Conservation (phyloP, 2,329 filamentous ascomycete species). For the Aspergillus luchuensis region DNA sequence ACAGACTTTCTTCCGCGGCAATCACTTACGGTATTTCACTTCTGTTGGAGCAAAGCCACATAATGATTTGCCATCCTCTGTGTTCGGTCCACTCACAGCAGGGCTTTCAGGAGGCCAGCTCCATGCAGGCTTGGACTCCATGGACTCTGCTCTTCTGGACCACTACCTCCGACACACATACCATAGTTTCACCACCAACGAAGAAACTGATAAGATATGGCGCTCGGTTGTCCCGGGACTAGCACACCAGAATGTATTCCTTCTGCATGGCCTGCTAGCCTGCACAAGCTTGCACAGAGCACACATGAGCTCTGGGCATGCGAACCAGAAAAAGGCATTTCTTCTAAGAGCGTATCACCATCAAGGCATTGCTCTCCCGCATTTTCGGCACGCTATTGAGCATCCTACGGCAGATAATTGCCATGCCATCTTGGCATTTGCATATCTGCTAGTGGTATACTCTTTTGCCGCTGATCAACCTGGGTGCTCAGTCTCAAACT, state of each 20-base stretch:
- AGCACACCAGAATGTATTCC: not conserved
- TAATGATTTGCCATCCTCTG: not conserved
- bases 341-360: not conserved
- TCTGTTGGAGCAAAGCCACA: not conserved
- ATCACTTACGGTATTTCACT: constrained; percentile 29
- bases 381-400: not conserved
- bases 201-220: not conserved
- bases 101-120: not conserved
- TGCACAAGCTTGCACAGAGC: constrained; percentile 7
- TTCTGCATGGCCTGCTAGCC: constrained; percentile 7
- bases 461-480: not conserved
- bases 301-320: not conserved
- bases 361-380: constrained; percentile 5
- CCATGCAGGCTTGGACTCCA: not conserved
- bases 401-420: not conserved
- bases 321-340: not conserved
- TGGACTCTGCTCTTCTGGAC: not conserved
- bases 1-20: constrained; percentile 34
- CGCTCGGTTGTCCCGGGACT: not conserved
- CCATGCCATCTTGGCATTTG: constrained; percentile 6
- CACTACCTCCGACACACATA: constrained; percentile 2
- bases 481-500: too few species aligned
- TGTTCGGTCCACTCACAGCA: not conserved
- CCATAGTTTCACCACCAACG: not conserved
- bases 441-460: constrained; percentile 2